Evolutionary conservation across 768 basidiomycete genomes (phyloP), one percentile per base, ranked within the genome.

Genomic region (Leccinum truebloodii): DNA sequence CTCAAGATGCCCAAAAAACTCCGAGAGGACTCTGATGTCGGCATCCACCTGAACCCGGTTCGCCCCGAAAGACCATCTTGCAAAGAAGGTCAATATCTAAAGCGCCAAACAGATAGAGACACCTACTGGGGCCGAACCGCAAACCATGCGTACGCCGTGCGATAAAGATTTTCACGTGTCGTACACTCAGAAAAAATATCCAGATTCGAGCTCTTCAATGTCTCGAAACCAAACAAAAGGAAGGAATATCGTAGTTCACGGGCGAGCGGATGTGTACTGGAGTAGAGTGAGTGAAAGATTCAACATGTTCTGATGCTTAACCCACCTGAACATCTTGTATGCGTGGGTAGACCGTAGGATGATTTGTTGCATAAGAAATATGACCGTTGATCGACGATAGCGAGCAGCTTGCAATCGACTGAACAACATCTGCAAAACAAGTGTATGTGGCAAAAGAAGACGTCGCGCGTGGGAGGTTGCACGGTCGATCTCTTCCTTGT

Each of bases 1-100:
- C 67, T 90, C 87, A 32, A 98, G 76, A 65, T 88, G 87, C 0
- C 83, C 83, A 28, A 92, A 71, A 68, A 99, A 92, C 68, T 98
- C 94, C 18, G 86, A 86, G 7, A 98, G 76, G 1, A 96, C 80
- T 72, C 89, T 93, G 67, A 95, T 84, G 70, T 98, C 96, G 1
- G 91, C 87, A 63, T 90, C 87, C 20, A 98, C 79, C 75, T 98
- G 95, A 6, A 94, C 86, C 3, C 94, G 87, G 73, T 93, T 93
- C 26, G 92, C 90, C n/a, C 96, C 97, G 71, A 88, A 97, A 4
- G 95, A 89, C 95, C 96, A 98, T 67, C 95, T 98, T 67, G 1
- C 16, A 13, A 44, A 37, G 20, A 35, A 28, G n/a, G 26, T 56
- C 30, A 63, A 44, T 49, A 54, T 37, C 48, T n/a, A 26, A 55